Evolutionary conservation across 768 basidiomycete species (phyloP), one percentile per base, ranked within the genome.

Genomic region (Coprinopsis cinerea): DNA sequence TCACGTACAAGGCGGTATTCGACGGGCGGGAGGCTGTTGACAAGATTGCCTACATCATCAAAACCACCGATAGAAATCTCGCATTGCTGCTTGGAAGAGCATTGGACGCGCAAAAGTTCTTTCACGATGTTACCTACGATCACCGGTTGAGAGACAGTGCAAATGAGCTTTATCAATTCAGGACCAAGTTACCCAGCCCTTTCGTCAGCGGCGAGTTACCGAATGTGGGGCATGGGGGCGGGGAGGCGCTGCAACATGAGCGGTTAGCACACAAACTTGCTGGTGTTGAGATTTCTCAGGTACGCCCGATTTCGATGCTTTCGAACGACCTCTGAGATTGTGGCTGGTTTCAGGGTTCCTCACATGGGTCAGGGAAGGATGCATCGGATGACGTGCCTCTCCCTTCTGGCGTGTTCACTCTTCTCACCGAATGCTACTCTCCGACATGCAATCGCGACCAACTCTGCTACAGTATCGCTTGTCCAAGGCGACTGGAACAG

Each of bases 91-190:
- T 98, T n/a, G 96, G 96, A 4, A 80, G 96, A 35, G 93, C 96
- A 2, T 73, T 99, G 47, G 96, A 98, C 61, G 88, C 94, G 7
- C 96, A 98, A 66, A 98, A 98, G 69, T 98, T 92, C 70, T 98
- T 99, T 64, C 96, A 99, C 61, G 96, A 98, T 61, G 96, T 99
- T 57, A 97, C 96, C 7, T 99, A 98, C 62, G 95, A 97, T 61
- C 96, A 99, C 64, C 85, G 95, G 13, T 64, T 99, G 50, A 74
- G 96, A 44, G 96, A 98, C 67, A 92, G 83, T 59, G 71, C 83
- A 0, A 76, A 77, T 53, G 96, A 99, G 67, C 68, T 99, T 25
- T 99, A 97, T 67, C 93, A 95, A 62, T 98, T 99, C 67, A 76
- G 83, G 55, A 85, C 89, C 41, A 82, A 84, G 59, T 62, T 96